Evolutionary conservation across 441 rosid species (phyloP).

Genomic region (Adansonia madagascariensis): DNA sequence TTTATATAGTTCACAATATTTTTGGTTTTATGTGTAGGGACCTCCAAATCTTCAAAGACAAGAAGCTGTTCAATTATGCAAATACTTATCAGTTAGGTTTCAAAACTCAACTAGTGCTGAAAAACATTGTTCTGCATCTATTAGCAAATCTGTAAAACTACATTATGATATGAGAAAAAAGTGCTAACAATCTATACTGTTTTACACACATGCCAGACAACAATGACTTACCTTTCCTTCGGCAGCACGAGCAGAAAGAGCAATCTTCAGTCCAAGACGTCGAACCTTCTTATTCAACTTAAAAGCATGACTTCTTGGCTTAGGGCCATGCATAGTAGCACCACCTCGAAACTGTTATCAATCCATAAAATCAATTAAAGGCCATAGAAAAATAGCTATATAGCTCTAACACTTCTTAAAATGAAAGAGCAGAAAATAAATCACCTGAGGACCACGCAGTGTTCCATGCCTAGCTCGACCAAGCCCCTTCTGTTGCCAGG

Average conservation of each 20-base stretch:
- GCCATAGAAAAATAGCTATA: conserved; percentile 12
- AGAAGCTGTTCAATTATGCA: conserved; percentile 59
- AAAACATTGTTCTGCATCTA: conserved; percentile 1
- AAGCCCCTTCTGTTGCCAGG: conserved; percentile 82
- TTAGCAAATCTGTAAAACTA: neutral
- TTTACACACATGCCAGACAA: neutral
- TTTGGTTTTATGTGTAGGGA: conserved; percentile 89
- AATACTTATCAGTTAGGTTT: conserved; percentile 20
- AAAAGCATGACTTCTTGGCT: conserved; percentile 94
- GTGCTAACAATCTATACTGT: neutral
- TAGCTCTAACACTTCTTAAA: conserved; percentile 25
- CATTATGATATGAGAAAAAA: neutral
- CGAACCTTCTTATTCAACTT: conserved; percentile 89
- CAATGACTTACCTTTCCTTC: conserved; percentile 80
- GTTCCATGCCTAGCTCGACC: conserved; percentile 96
- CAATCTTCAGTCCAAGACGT: conserved; percentile 88
- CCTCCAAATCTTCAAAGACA: conserved; percentile 75
- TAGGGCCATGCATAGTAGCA: conserved; percentile 88
- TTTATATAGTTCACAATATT: conserved; percentile 64
- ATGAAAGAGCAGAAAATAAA: conserved; percentile 10
- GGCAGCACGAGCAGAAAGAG: conserved; percentile 85
- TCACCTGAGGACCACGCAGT: conserved; percentile 90
- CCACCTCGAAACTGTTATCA: conserved; percentile 86
- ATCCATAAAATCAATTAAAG: conserved; percentile 27
- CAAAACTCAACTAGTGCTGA: conserved; percentile 18